Evolutionary conservation across 352 stramenopile genomes (phyloP).

Genomic region (Paralagenidium karlingii): DNA sequence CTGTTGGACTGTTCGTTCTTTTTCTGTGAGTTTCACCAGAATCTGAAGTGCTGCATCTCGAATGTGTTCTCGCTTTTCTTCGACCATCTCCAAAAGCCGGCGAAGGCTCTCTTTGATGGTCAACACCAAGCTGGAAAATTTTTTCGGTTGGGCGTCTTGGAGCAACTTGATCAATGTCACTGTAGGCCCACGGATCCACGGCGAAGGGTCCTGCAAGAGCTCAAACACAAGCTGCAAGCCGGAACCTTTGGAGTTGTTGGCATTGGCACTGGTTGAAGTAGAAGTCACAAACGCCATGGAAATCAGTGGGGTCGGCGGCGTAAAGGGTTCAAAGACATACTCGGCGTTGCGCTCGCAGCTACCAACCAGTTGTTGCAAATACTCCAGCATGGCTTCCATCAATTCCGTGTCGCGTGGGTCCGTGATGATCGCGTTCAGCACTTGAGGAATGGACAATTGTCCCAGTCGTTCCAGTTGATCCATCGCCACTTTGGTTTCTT

Average conservation of each 20-base stretch:
- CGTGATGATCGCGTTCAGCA: constrained; percentile 49
- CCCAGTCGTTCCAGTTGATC: constrained; percentile 15
- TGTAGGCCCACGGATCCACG: constrained; percentile 64
- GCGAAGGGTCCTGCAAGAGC: constrained; percentile 63
- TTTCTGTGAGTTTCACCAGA: constrained; percentile 48
- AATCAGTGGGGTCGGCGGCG: not conserved
- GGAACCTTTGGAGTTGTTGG: constrained; percentile 5
- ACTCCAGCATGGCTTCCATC: constrained; percentile 73
- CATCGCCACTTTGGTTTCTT: not conserved
- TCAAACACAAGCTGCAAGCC: constrained; percentile 50
- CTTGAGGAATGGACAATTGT: constrained; percentile 21
- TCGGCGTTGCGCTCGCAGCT: too few species aligned
- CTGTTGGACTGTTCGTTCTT: constrained; percentile 60
- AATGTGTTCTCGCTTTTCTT: constrained; percentile 74
- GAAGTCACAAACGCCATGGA: not conserved
- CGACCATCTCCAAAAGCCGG: constrained; percentile 53
- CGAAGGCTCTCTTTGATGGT: constrained; percentile 58
- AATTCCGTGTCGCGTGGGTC: constrained; percentile 74
- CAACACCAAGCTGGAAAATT: constrained; percentile 25
- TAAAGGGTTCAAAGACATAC: not conserved
- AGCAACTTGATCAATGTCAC: constrained; percentile 40
- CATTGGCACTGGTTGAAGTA: not conserved
- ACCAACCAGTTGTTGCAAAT: constrained; percentile 40
- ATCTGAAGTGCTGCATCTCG: constrained; percentile 58
- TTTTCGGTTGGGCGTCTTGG: constrained; percentile 32